These are phyloP conservation scores for Sonneratia alba DNA, from an alignment of 345 rosid species.

Conservation along the genomic window DNA sequence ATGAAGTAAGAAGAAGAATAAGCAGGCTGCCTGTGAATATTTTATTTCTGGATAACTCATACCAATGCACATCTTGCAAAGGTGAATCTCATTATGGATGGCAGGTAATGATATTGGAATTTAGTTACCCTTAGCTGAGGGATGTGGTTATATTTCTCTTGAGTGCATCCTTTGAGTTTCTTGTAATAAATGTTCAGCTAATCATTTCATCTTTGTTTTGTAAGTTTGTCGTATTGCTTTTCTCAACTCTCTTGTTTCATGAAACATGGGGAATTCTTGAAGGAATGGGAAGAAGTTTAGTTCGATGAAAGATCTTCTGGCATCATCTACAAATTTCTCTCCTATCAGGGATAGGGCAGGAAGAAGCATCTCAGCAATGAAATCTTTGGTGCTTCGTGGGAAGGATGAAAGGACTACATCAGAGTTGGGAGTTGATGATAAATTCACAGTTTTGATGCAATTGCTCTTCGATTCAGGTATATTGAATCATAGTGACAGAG, in stretches of 20 bases:
- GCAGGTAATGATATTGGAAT: background rate
- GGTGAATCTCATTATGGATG: background rate
- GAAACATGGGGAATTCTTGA: constrained; percentile 9
- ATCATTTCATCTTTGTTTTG: background rate
- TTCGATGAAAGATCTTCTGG: constrained; percentile 72
- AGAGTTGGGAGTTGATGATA: constrained; percentile 56
- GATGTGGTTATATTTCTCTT: background rate
- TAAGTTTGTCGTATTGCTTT: background rate
- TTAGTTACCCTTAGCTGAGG: background rate
- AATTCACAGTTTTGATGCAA: constrained; percentile 38
- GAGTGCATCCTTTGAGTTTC: background rate
- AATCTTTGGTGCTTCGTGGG: constrained; percentile 83
- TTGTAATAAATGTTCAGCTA: background rate
- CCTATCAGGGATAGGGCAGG: constrained; percentile 73
- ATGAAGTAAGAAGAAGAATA: background rate
- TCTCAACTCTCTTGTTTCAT: background rate
- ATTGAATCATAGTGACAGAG: constrained; percentile 5
- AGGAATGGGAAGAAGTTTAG: constrained; percentile 66
- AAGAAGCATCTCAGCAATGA: constrained; percentile 77
- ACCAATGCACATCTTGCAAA: background rate
- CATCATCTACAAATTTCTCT: constrained; percentile 63
- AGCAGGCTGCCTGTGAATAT: background rate
- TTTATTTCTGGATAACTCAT: background rate
- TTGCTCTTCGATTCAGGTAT: constrained; percentile 66
- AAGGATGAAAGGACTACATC: constrained; percentile 58